phyloP scores from a whole-genome alignment of 257 asterid species.

The Capsicum chinense region DNA sequence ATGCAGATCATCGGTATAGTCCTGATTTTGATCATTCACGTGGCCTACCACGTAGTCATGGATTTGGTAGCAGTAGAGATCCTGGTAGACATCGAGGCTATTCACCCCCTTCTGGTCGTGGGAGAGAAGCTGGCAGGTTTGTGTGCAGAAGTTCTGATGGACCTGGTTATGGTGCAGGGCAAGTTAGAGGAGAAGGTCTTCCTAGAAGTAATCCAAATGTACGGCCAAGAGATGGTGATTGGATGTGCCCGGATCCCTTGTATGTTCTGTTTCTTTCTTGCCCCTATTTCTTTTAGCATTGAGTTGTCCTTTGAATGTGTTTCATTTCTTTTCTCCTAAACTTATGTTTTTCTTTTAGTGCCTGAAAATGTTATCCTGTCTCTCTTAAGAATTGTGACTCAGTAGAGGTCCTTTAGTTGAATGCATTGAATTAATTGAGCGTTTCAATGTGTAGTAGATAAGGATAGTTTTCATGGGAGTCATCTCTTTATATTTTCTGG shows the following conservation, averaged over 20 bases:
- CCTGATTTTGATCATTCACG: conserved; percentile 69
- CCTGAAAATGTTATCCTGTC: background rate
- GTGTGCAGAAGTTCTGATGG: conserved; percentile 66
- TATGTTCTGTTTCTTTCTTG: conserved; percentile 44
- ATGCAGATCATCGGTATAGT: conserved; percentile 63
- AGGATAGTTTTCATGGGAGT: background rate
- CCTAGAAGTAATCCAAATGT: conserved; percentile 86
- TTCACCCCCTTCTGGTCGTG: conserved; percentile 71
- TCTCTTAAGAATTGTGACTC: conserved; percentile 5
- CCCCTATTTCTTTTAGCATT: conserved; percentile 25
- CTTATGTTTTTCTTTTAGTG: background rate
- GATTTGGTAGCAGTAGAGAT: conserved; percentile 67
- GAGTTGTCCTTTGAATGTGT: conserved; percentile 22
- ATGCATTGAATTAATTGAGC: conserved; percentile 21
- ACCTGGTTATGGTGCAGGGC: conserved; percentile 61
- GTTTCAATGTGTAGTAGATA: background rate
- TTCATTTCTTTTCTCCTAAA: background rate
- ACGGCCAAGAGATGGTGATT: conserved; percentile 90
- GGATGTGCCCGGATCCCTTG: conserved; percentile 88
- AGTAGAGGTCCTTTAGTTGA: background rate
- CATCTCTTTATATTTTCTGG: background rate
- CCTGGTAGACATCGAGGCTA: conserved; percentile 64
- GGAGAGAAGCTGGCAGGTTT: conserved; percentile 63
- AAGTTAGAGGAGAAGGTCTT: conserved; percentile 58
- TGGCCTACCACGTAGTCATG: conserved; percentile 60